phyloP scores from a whole-genome alignment of 768 basidiomycete species.

The Boletus eberwhitei region DNA sequence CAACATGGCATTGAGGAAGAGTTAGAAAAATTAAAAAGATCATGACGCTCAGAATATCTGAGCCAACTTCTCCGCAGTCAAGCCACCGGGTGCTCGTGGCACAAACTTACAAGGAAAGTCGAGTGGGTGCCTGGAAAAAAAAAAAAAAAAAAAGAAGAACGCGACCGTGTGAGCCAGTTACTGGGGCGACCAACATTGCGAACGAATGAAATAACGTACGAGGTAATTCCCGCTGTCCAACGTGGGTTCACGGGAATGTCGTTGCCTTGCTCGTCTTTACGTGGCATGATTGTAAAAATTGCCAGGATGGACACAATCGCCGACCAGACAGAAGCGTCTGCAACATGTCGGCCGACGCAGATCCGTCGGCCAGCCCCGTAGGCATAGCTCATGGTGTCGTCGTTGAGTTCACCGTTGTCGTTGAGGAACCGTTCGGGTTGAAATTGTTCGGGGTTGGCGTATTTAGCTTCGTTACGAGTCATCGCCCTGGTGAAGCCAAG shows the following conservation, averaged over 20 bases:
- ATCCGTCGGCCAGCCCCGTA: constrained; percentile 39
- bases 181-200: background rate
- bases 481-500: constrained; percentile 22
- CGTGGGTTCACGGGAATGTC: constrained; percentile 20
- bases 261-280: constrained; percentile 23
- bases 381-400: constrained; percentile 28
- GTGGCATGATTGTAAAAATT: constrained; percentile 33
- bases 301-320: constrained; percentile 35
- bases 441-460: constrained; percentile 33
- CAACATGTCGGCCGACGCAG: constrained; percentile 42
- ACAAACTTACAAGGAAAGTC: constrained; percentile 25
- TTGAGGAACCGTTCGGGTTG: constrained; percentile 35
- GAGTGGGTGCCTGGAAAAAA: constrained; percentile 19
- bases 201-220: constrained; percentile 15
- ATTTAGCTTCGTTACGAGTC: constrained; percentile 34
- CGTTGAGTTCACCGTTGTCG: constrained; percentile 20
- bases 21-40: background rate
- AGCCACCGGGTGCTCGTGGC: constrained; percentile 20
- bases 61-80: constrained; percentile 15
- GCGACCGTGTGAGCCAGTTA: background rate
- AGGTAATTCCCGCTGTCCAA: constrained; percentile 26
- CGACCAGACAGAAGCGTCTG: constrained; percentile 38
- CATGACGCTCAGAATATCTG: constrained; percentile 16
- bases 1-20: background rate
- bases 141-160: background rate